Conservation (phyloP, 306 rosid genomes). For the Vachellia pachyceras region DNA sequence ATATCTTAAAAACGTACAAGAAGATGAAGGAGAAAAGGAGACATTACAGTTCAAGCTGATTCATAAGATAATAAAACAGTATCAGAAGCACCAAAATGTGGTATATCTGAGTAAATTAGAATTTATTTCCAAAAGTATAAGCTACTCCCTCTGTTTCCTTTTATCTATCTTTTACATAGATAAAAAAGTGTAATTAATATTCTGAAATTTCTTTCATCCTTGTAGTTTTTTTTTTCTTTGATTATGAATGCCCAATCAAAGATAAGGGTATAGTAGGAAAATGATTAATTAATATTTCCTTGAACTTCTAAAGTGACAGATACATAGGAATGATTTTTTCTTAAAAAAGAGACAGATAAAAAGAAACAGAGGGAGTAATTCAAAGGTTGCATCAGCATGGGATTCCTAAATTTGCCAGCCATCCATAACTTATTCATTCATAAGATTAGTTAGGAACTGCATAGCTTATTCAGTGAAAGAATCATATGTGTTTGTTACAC, state of each 20-base stretch:
- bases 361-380: no score
- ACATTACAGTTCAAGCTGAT: slow-evolving; percentile 14
- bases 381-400: background rate
- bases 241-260: no score
- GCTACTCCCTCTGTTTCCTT: background rate
- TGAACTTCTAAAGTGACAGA: no score
- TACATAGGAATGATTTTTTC: no score
- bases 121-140: background rate
- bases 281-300: no score
- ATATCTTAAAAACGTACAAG: slow-evolving; percentile 8
- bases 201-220: no score
- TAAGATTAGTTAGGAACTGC: background rate
- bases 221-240: no score
- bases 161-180: no score
- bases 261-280: no score
- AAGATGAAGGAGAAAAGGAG: no score
- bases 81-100: background rate
- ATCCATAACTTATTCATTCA: background rate
- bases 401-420: slow-evolving; percentile 21
- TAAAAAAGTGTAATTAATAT: no score
- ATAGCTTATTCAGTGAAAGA: background rate
- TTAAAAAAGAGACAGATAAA: no score
- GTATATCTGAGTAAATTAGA: background rate
- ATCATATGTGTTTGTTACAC: slow-evolving; percentile 5
- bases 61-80: slow-evolving; percentile 19